Evolutionary conservation across 352 stramenopile species (phyloP).

Genomic region (Phytophthora megakarya): DNA sequence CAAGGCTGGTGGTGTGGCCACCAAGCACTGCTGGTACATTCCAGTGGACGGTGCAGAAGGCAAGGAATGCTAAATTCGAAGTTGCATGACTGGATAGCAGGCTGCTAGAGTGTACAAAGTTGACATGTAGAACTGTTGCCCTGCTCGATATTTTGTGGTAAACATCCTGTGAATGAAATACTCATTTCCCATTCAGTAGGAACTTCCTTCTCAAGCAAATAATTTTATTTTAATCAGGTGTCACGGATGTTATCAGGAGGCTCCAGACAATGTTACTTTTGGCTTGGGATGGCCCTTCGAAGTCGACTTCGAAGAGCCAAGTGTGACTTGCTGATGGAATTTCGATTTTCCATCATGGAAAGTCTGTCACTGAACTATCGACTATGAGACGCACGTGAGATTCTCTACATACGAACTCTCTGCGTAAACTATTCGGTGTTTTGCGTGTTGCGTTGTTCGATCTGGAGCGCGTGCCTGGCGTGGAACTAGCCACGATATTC

Average conservation of each 20-base stretch:
- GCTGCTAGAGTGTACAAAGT: constrained; percentile 2
- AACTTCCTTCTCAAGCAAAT: not conserved
- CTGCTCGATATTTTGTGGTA: not conserved
- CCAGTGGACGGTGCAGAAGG: constrained; percentile 43
- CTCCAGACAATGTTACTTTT: not conserved
- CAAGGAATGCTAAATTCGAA: constrained; percentile 34
- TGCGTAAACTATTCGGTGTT: constrained; percentile 16
- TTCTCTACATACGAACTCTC: not conserved
- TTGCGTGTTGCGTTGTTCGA: constrained; percentile 4
- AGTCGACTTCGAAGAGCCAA: not conserved
- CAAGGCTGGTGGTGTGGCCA: constrained; percentile 55
- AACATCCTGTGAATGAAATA: not conserved
- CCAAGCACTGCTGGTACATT: constrained; percentile 84
- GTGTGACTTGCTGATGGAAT: constrained; percentile 4
- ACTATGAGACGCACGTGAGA: not conserved
- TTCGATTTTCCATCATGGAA: too few species aligned
- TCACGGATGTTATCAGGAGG: not conserved
- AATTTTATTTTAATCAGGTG: not conserved
- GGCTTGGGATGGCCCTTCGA: not conserved
- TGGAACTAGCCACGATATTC: constrained; percentile 8
- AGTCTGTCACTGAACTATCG: constrained; percentile 6
- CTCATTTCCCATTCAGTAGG: not conserved
- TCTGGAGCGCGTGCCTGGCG: not conserved
- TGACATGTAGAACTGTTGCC: constrained; percentile 1
- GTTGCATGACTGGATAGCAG: not conserved